These are phyloP conservation scores for Backusella mclennaniae DNA, from an alignment of 192 early-diverging fungal species.

Conservation along the genomic window DNA sequence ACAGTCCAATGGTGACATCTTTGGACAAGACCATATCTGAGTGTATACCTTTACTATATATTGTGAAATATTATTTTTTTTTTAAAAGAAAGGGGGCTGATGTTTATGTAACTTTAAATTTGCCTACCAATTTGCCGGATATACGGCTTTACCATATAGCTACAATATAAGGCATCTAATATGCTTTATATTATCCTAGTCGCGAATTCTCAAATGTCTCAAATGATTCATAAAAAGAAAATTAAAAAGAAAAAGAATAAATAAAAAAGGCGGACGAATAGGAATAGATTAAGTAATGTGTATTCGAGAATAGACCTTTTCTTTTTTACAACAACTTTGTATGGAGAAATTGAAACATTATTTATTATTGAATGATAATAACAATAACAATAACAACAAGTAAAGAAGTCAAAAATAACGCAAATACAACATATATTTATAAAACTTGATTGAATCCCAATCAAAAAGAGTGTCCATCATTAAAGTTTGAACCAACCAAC, in stretches of 20 bases:
- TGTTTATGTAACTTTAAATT: not conserved
- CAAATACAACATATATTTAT: not conserved
- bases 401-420: not conserved
- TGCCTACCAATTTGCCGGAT: too few species aligned
- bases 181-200: not conserved
- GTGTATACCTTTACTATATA: not conserved
- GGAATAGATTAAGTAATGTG: not conserved
- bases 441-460: not conserved
- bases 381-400: not conserved
- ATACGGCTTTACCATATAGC: too few species aligned
- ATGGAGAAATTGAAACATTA: not conserved
- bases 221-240: not conserved
- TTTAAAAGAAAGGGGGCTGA: not conserved
- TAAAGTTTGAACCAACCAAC: slow-evolving; percentile 4
- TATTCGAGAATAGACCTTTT: not conserved
- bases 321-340: not conserved
- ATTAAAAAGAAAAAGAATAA: not conserved
- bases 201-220: not conserved
- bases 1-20: too few species aligned
- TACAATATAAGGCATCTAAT: too few species aligned
- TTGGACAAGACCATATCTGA: not conserved
- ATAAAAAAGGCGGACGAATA: not conserved
- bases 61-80: not conserved
- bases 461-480: not conserved
- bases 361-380: not conserved